Evolutionary conservation across 306 rosid species (phyloP), one percentile per base, ranked within the genome.

Genomic region (Vigna reflexopilosa): DNA sequence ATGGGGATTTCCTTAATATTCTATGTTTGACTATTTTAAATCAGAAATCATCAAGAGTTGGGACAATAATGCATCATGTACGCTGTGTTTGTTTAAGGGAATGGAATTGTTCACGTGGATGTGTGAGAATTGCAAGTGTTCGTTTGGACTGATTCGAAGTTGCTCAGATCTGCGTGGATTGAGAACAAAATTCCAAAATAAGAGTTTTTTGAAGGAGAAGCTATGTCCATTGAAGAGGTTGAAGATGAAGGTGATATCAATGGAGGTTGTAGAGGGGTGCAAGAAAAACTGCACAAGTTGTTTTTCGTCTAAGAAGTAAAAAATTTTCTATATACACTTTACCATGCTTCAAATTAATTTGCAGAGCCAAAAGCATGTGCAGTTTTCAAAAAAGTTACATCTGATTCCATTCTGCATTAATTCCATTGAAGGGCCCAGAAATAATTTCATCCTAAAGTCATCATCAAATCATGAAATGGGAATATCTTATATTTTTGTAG

Each of bases 391-490:
- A 36, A 62, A 48, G 49, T 7, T 11, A 61, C 32, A 75, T 28
- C 71, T 30, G 17, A 73, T 57, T 36, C 68, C 68, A 73, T 73
- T 57, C 17, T 49, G 56, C 56, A 56, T 40, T 56, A 57, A 24
- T 42, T 9, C 26, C 30, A 57, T 15, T 58, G 45, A 63, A 24
- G 32, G 79, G 61, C 34, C 44, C 30, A 3, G 61, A 30, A 48
- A n/a, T 48, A 48, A 75, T 75, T 48, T 17, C 22, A 61, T 64
- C 50, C 17, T 1, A 7, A 72, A 20, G 34, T 30, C 34, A 40
- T 56, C 58, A 24, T 57, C 77, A 57, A 72, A 40, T 24, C 2
- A 15, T 40, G 24, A 40, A 38, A 56, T 38, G 62, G 36, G 77
- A 22, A 57, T 16, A 73, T 58, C 4, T 38, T 65, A 12, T 8